Evolutionary conservation across 306 rosid genomes (phyloP).

Genomic region (Aeschynomene evenia): DNA sequence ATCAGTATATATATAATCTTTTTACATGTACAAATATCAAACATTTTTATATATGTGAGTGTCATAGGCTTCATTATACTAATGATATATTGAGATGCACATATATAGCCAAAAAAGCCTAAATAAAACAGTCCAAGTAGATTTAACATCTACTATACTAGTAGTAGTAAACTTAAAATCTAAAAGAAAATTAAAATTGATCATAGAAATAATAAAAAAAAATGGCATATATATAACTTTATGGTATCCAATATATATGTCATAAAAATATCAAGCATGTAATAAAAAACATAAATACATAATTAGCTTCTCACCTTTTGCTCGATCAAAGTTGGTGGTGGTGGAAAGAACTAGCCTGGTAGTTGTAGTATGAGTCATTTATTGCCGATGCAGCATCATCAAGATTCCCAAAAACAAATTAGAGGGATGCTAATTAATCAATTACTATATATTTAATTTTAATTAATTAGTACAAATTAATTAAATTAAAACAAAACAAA

Average conservation of each 20-base stretch:
- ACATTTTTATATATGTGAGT: no score
- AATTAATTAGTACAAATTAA: no score
- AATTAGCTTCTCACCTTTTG: constrained; percentile 32
- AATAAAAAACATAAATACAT: background rate
- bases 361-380: constrained; percentile 51
- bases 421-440: no score
- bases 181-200: background rate
- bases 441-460: no score
- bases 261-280: no score
- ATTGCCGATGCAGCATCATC: constrained; percentile 90
- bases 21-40: no score
- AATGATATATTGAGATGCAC: constrained; percentile 12
- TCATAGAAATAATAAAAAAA: background rate
- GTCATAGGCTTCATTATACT: background rate
- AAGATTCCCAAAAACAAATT: constrained; percentile 76
- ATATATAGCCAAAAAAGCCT: background rate
- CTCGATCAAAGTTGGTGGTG: constrained; percentile 15
- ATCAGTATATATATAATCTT: no score
- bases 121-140: background rate
- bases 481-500: constrained; percentile 26
- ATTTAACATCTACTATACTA: background rate
- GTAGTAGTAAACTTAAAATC: background rate
- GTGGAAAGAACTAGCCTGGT: background rate
- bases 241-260: no score
- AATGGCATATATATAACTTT: no score